Percentiles rank a stretch among this genome's conserved stretches.
These are phyloP conservation scores for Pseudisothecium myosuroides DNA, from an alignment of 225 moss, liverwort and hornwort species.

Conservation along the genomic window DNA sequence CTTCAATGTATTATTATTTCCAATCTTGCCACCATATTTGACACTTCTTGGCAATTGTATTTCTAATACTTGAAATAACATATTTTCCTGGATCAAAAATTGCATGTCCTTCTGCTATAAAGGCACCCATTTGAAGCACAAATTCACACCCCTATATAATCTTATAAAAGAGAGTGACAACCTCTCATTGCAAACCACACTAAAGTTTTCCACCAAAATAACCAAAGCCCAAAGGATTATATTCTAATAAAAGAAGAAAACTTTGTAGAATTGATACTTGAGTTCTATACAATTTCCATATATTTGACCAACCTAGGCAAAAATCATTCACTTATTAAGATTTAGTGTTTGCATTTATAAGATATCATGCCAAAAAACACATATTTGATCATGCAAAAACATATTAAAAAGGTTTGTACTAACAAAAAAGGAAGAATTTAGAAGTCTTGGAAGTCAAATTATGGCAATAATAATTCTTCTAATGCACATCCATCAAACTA, in stretches of 20 bases:
- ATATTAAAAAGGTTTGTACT: background rate
- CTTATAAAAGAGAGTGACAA: background rate
- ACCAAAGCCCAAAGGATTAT: background rate
- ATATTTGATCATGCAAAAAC: background rate
- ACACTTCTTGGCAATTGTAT: accelerated
- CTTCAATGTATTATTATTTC: background rate
- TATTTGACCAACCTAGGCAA: background rate
- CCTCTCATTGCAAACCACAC: background rate
- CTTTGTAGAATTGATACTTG: background rate
- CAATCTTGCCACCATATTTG: background rate
- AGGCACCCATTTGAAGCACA: background rate
- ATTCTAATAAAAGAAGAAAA: background rate
- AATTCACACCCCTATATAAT: background rate
- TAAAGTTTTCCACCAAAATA: background rate
- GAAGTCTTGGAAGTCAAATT: background rate
- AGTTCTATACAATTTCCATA: background rate
- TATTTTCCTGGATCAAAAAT: background rate
- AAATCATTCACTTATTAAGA: background rate
- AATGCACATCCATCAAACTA: no score
- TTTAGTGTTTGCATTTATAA: no score
- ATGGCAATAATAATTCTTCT: no score
- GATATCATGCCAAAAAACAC: background rate
- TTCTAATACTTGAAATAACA: background rate
- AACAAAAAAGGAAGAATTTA: background rate
- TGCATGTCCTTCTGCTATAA: background rate